Evolutionary conservation across 768 basidiomycete genomes (phyloP).

Genomic region (Sarcodon sp.): DNA sequence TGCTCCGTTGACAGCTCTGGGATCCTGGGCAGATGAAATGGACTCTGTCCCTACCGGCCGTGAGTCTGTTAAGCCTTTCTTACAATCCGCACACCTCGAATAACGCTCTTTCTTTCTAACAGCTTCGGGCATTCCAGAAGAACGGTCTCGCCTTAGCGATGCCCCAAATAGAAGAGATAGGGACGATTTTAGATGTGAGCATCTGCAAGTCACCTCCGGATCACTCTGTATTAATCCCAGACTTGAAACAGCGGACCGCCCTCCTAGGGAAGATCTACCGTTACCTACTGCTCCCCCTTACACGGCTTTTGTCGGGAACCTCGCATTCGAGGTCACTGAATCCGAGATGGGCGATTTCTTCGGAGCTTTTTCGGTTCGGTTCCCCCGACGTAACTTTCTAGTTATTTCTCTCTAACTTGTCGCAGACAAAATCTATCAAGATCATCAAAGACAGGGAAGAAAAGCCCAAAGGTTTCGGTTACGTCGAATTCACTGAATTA

Average conservation of each 20-base stretch:
- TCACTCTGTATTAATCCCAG: slow-evolving; percentile 5
- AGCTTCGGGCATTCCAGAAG: slow-evolving; percentile 58
- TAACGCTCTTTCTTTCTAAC: slow-evolving; percentile 27
- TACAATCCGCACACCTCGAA: slow-evolving; percentile 1
- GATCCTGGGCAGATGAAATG: slow-evolving; percentile 99
- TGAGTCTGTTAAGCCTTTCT: slow-evolving; percentile 31
- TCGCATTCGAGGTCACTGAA: slow-evolving; percentile 88
- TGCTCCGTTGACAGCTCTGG: slow-evolving; percentile 41
- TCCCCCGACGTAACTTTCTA: neutral
- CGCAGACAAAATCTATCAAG: slow-evolving; percentile 75
- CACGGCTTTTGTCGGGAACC: slow-evolving; percentile 94
- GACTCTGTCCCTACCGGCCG: slow-evolving; percentile 86
- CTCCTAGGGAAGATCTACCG: slow-evolving; percentile 85
- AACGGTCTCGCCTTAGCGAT: slow-evolving; percentile 37
- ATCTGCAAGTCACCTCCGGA: slow-evolving; percentile 2
- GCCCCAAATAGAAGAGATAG: slow-evolving; percentile 50
- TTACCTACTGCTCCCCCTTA: slow-evolving; percentile 90
- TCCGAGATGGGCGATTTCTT: slow-evolving; percentile 76
- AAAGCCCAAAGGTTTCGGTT: slow-evolving; percentile 96
- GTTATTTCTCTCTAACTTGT: neutral
- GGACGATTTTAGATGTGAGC: slow-evolving; percentile 45
- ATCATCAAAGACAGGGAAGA: slow-evolving; percentile 90
- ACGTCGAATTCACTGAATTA: slow-evolving; percentile 86
- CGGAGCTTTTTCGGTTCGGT: slow-evolving; percentile 40
- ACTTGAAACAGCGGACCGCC: slow-evolving; percentile 37